phyloP scores from a whole-genome alignment of 2,329 filamentous ascomycete genomes.

The Colletotrichum incanum region DNA sequence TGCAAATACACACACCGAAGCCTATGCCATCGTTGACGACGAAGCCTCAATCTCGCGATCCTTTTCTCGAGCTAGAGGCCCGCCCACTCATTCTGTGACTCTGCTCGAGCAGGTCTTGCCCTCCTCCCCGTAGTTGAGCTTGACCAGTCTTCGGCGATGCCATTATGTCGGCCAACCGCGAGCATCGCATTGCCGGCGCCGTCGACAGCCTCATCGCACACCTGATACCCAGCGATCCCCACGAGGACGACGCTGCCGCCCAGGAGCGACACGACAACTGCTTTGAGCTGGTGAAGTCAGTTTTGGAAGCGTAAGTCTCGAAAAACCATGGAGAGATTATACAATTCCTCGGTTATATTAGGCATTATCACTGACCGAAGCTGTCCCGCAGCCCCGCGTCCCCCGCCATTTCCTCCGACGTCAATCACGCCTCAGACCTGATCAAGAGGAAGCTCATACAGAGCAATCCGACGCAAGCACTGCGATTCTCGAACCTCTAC shows the following conservation, averaged over 20 bases:
- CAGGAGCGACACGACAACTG: slow-evolving; percentile 79
- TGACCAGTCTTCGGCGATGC: slow-evolving; percentile 33
- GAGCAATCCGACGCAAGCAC: slow-evolving; percentile 82
- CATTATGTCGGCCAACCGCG: slow-evolving; percentile 50
- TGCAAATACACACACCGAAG: slow-evolving; percentile 26
- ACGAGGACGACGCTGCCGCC: slow-evolving; percentile 77
- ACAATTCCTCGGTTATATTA: neutral
- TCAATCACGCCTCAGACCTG: slow-evolving; percentile 92
- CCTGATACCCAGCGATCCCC: slow-evolving; percentile 76
- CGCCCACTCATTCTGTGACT: neutral
- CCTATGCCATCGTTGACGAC: slow-evolving; percentile 10
- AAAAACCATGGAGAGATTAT: no score
- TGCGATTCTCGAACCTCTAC: slow-evolving; percentile 92
- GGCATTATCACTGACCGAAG: slow-evolving; percentile 8
- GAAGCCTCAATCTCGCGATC: neutral
- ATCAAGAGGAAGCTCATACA: slow-evolving; percentile 91
- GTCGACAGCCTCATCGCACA: slow-evolving; percentile 85
- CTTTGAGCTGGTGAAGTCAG: slow-evolving; percentile 66
- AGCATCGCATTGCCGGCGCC: slow-evolving; percentile 81
- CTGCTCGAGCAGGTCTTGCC: slow-evolving; percentile 1
- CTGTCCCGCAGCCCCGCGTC: slow-evolving; percentile 60
- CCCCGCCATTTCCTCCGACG: slow-evolving; percentile 75
- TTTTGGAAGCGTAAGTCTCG: slow-evolving; percentile 65
- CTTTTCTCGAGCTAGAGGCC: neutral
- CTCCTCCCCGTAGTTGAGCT: slow-evolving; percentile 8